A percentile compares a stretch with the other conserved stretches of the same genome.
phyloP scores from a whole-genome alignment of 345 rosid genomes.

The Eucalyptus victrix region DNA sequence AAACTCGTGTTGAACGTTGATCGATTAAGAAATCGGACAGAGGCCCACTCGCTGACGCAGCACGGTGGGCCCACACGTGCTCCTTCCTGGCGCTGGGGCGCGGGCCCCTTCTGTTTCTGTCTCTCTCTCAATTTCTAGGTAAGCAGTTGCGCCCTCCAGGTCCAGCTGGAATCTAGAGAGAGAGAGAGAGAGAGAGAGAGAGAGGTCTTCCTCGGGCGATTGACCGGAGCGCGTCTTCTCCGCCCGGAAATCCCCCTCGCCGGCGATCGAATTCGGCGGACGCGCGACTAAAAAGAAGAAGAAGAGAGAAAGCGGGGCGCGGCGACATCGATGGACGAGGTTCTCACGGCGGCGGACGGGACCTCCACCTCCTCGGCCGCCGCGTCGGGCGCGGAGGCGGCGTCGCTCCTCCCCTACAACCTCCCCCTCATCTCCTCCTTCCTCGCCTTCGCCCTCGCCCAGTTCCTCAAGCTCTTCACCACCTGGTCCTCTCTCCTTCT shows the following conservation, averaged over 20 bases:
- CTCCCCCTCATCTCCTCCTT: slow-evolving; percentile 82
- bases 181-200: neutral
- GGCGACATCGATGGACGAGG: slow-evolving; percentile 38
- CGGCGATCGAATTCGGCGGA: neutral
- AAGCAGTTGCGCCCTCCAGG: neutral
- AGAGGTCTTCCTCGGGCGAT: neutral
- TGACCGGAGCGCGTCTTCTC: neutral
- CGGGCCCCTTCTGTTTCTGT: neutral
- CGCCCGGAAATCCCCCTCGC: neutral
- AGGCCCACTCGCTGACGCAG: neutral
- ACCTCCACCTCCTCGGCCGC: slow-evolving; percentile 1
- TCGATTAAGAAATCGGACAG: neutral
- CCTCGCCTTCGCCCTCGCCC: slow-evolving; percentile 88
- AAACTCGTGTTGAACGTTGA: neutral
- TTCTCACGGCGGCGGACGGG: slow-evolving; percentile 43
- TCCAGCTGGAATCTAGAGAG: neutral
- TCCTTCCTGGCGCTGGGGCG: neutral
- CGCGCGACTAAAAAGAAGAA: neutral
- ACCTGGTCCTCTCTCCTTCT: slow-evolving; percentile 29
- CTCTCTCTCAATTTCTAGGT: neutral
- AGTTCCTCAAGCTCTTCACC: slow-evolving; percentile 93
- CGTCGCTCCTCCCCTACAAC: slow-evolving; percentile 42
- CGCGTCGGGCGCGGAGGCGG: slow-evolving; percentile 2
- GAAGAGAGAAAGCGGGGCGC: neutral
- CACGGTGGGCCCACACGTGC: neutral